phyloP scores from a whole-genome alignment of 2,329 filamentous ascomycete genomes.

The Pseudohalonectria lignicola region DNA sequence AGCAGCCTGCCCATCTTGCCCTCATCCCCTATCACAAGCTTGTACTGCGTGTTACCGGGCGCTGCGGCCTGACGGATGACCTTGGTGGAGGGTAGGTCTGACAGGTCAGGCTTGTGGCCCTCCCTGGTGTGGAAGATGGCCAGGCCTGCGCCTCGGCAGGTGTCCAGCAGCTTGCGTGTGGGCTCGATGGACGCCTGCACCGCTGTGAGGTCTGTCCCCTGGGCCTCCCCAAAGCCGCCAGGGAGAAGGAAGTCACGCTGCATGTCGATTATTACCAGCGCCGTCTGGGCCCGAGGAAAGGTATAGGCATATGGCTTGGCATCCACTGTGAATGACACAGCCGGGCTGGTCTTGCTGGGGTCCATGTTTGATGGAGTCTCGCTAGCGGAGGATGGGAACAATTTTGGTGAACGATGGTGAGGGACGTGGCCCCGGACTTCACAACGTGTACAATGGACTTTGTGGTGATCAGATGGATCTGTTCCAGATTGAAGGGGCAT shows the following conservation, averaged over 20 bases:
- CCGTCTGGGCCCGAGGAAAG: constrained; percentile 29
- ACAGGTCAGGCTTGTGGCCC: constrained; percentile 38
- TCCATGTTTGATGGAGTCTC: no score
- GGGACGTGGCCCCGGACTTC: no score
- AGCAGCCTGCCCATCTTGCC: constrained; percentile 41
- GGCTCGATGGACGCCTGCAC: constrained; percentile 31
- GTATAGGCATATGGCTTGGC: constrained; percentile 17
- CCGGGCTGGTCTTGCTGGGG: neutral
- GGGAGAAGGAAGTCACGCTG: constrained; percentile 38
- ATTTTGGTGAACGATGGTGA: no score
- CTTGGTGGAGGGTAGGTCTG: constrained; percentile 40
- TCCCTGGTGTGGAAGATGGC: constrained; percentile 38
- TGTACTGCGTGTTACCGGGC: constrained; percentile 23
- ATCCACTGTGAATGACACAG: constrained; percentile 7
- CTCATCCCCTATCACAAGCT: constrained; percentile 34
- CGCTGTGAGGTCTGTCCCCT: constrained; percentile 29
- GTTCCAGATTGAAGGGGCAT: no score
- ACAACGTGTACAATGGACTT: no score
- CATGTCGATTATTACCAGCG: constrained; percentile 43
- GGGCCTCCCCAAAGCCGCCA: constrained; percentile 35
- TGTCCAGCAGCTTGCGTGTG: constrained; percentile 22
- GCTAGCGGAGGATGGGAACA: no score
- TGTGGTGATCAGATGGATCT: no score
- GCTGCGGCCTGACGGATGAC: constrained; percentile 33
- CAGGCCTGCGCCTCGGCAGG: constrained; percentile 26